Base-by-base conservation (phyloP, 257 asterid species). In the Fraxinus anomala region DNA sequence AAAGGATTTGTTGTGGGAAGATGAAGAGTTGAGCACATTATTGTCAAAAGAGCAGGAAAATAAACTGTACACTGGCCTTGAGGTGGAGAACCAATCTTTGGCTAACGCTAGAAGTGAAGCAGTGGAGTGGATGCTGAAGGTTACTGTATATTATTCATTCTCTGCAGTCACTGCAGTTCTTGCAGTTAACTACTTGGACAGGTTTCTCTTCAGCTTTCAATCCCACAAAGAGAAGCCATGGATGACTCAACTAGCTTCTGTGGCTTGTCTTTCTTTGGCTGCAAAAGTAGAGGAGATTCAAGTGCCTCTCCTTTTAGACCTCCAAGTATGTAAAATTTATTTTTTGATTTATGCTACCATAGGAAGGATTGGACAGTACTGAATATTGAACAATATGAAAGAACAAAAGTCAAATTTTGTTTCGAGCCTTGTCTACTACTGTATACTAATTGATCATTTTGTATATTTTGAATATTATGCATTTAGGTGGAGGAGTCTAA, bases 211-310 rank as follows among this genome's bases (percentile, higher is more conserved):
- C 7, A n/a, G 79, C 28, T 80, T 77, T 28, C 13, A 70, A 21
- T 76, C 72, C 8, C 36, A 74, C 14, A 72, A 24, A 4, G 87
- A 89, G 77, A 86, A 82, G 88, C 91, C 90, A 76, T 89, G 93
- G 91, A 83, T 83, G 90, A 56, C 80, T 70, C 93, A 89, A 2
- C 79, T 89, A 16, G 82, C 90, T 59, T 91, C 91, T 28, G 93
- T 87, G 17, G 85, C 91, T 69, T 87, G 88, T 69, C 84, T 89
- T 51, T 89, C 93, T 30, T 44, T 89, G 74, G 91, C 93, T 82
- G 93, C 93, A 6, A 89, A 89, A 83, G 88, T 87, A 17, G 93
- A 89, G 30, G 93, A 89, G 63, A 84, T 81, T 59, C 79, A 81
- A 1, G 93, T 85, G 5, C 93, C 93, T 24, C 90, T 87, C 19